Evolutionary conservation across 352 stramenopile genomes (phyloP).

Genomic region (Globisporangium irregulare): DNA sequence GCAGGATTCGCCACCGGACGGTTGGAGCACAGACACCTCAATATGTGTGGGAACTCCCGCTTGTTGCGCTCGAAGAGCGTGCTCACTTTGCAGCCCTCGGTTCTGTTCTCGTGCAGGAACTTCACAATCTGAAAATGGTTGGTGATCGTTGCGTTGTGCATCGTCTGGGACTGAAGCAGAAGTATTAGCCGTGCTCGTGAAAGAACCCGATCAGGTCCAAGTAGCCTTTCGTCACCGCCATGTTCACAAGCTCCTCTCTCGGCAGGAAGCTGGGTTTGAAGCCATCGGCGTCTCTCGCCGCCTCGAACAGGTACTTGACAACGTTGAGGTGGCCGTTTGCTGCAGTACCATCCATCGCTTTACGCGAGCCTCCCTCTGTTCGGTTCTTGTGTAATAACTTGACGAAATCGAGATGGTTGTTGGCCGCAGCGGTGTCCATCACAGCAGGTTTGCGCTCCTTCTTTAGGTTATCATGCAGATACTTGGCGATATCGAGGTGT

Average conservation of each 20-base stretch:
- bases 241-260: conserved; percentile 3
- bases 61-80: conserved; percentile 4
- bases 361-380: too few species aligned
- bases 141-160: conserved; percentile 6
- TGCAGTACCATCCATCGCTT: too few species aligned
- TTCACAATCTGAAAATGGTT: conserved; percentile 7
- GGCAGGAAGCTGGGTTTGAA: not conserved
- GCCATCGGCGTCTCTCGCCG: not conserved
- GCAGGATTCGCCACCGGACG: not conserved
- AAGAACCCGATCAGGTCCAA: conserved; percentile 9
- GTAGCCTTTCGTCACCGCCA: conserved; percentile 3
- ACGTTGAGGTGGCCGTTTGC: not conserved
- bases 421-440: too few species aligned
- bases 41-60: not conserved
- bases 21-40: not conserved
- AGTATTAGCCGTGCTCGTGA: not conserved
- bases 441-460: too few species aligned
- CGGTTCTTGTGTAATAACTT: too few species aligned
- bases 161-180: conserved; percentile 2
- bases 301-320: not conserved
- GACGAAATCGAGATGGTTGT: too few species aligned
- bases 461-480: conserved; percentile 2
- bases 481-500: conserved; percentile 15
- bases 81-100: conserved; percentile 8
- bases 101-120: conserved; percentile 8